These are phyloP conservation scores for Mortierella sp. DNA, from an alignment of 371 early-diverging fungal species.

Conservation along the genomic window DNA sequence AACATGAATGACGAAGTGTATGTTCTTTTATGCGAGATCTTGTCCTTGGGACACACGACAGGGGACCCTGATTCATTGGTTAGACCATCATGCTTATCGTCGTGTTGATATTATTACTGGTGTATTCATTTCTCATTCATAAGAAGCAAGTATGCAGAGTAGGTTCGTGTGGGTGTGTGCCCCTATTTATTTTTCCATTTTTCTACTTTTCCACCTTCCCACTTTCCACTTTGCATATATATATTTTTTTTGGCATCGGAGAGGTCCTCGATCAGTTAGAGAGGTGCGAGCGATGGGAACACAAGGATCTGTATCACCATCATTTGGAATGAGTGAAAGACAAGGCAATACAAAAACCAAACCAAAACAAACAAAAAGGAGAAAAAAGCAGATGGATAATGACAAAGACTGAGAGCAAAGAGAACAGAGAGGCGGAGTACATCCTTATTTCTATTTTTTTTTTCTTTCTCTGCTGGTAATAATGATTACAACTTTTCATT, in stretches of 20 bases:
- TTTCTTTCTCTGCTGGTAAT: background rate
- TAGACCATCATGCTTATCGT: no score
- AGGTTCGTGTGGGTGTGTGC: no score
- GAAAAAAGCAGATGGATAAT: background rate
- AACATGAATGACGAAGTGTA: no score
- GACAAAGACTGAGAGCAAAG: slow-evolving; percentile 1
- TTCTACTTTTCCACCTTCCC: no score
- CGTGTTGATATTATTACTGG: no score
- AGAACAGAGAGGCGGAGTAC: slow-evolving; percentile 1
- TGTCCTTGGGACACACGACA: no score
- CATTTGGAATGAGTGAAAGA: background rate
- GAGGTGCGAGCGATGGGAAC: background rate
- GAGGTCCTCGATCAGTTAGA: background rate
- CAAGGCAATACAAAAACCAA: background rate
- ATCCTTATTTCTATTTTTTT: slow-evolving; percentile 1
- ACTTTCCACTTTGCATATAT: no score
- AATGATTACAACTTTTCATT: background rate
- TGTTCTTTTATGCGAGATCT: no score
- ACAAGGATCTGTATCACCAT: slow-evolving; percentile 6
- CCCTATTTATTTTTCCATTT: no score
- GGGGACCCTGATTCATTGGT: no score
- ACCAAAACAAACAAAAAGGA: background rate
- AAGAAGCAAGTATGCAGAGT: no score
- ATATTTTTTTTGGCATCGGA: background rate
- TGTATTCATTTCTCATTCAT: no score